Evolutionary conservation across 306 rosid species (phyloP), one percentile per base, ranked within the genome.

Genomic region (Sesbania bispinosa): DNA sequence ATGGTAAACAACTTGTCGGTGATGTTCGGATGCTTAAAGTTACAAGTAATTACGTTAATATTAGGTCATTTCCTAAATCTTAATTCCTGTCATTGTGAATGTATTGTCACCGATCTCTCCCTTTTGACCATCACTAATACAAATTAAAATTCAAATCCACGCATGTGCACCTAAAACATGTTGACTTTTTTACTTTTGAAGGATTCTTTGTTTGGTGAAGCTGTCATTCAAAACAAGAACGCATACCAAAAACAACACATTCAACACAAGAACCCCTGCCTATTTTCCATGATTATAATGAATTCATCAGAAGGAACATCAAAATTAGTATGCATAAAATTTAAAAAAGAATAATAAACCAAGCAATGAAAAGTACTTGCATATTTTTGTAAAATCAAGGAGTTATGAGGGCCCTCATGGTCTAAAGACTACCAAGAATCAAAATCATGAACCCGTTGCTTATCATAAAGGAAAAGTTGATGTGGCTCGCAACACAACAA

Each of bases 101-200:
- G 71, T 14, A 32, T 47, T 9, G 3, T 27, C 69, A 46, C 42
- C 27, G 6, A 65, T 26, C 51, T 66, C 76, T 69, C 43, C 32
- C 59, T 52, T 78, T 62, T 75, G 85, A 71, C 77, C 69, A 78
- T 30, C 10, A 27, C 26, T 39, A 55, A 48, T 18, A 50, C 24
- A 24, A 39, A 69, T 24, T 38, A 73, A 82, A 59, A 53, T 73
- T 73, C 53, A 65, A 59, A 26, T 41, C 61, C 16, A 66, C 50
- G 46, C 89, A 86, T 79, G 86, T 83, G 86, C 77, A n/a, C 54
- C 70, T 48, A 35, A 21, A 68, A 77, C 33, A 45, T 42, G 60
- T 79, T 81, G 88, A 86, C 92, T 75, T 82, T n/a, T 67, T 57
- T 81, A 79, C 83, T 76, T 77, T 67, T 75, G 4, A 23, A 63